Base-by-base conservation (phyloP, 202 grass and related monocot species). In the Setaria italica region DNA sequence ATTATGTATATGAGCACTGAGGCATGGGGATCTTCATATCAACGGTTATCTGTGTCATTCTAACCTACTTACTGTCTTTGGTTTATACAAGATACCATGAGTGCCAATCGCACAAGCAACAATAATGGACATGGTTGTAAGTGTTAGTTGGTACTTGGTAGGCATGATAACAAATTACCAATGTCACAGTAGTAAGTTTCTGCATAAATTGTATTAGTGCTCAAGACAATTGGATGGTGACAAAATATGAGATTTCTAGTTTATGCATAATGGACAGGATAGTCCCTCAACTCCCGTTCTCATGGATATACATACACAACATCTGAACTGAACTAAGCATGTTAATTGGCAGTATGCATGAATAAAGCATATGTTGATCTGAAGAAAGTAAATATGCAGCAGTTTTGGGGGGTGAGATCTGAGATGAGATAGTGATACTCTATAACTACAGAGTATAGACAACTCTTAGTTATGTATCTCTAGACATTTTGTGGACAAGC, bases 311-410 rank as follows among this genome's bases (percentile, higher is more conserved):
- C 6, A 4, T 45, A 73, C 3, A 55, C 15, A 35, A 11, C 68
- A 80, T 71, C 16, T 60, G 15, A 83, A 62, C 33, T 53, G 56
- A 65, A 72, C 64, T 56, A 57, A 57, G 7, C 48, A 72, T 66
- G 25, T 66, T 35, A 74, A 25, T 64, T 72, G 16, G 15, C 19
- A 47, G 62, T 30, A 82, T 19, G 16, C 13, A 75, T 74, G 42
- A 51, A 35, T 37, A 37, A 65, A 65, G 13, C 62, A 16, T 65
- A 68, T 67, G 53, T 76, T 67, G 3, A 39, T 84, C 60, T 60
- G 51, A 74, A 62, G 11, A 32, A 3, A 51, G 45, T 75, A 53
- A 42, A 42, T 56, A 13, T 13, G 9, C 14, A 54, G 29, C 47
- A 68, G 4, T 41, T 46, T 64, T 86, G 55, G 16, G 16, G 10